Percentiles rank a stretch among this genome's conserved stretches.
These are phyloP conservation scores for Penicillium capsulatum DNA, from an alignment of 2,329 filamentous ascomycete species.

Conservation along the genomic window DNA sequence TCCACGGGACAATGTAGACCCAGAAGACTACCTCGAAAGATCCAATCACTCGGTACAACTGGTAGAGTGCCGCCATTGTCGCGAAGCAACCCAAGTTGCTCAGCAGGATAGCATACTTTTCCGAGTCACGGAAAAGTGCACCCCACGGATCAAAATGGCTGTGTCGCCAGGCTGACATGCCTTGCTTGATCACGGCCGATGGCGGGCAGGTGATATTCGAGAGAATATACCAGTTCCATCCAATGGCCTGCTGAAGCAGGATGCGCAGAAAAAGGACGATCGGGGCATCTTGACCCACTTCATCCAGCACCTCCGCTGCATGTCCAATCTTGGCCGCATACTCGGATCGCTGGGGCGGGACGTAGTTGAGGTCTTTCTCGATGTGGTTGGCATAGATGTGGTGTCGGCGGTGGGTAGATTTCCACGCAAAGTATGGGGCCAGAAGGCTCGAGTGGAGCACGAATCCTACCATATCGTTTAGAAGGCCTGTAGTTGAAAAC, in stretches of 20 bases:
- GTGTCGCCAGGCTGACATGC: constrained; percentile 28
- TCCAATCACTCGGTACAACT: constrained; percentile 52
- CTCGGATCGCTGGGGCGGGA: constrained; percentile 47
- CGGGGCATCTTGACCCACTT: constrained; percentile 57
- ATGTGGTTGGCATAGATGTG: constrained; percentile 66
- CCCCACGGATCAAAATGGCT: constrained; percentile 61
- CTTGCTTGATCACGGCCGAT: constrained; percentile 45
- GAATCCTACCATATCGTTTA: constrained; percentile 63
- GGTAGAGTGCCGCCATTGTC: constrained; percentile 43
- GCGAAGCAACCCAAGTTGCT: constrained; percentile 56
- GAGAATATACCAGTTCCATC: constrained; percentile 62
- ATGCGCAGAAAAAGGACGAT: constrained; percentile 53
- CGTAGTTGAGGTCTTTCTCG: constrained; percentile 63
- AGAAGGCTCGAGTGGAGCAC: constrained; percentile 61
- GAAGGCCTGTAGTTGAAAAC: constrained; percentile 53
- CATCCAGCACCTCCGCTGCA: constrained; percentile 50
- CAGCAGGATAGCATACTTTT: constrained; percentile 54
- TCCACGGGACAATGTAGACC: constrained; percentile 61
- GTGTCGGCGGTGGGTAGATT: constrained; percentile 65
- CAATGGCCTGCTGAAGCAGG: constrained; percentile 59
- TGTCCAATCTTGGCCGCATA: constrained; percentile 40
- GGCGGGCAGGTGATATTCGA: constrained; percentile 48
- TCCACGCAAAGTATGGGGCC: constrained; percentile 70
- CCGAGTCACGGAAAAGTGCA: constrained; percentile 57
- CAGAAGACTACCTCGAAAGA: constrained; percentile 52